Evolutionary conservation across 225 moss, liverwort and hornwort species (phyloP), one percentile per base, ranked within the genome.

Genomic region (Physcomitrellopsis africana): DNA sequence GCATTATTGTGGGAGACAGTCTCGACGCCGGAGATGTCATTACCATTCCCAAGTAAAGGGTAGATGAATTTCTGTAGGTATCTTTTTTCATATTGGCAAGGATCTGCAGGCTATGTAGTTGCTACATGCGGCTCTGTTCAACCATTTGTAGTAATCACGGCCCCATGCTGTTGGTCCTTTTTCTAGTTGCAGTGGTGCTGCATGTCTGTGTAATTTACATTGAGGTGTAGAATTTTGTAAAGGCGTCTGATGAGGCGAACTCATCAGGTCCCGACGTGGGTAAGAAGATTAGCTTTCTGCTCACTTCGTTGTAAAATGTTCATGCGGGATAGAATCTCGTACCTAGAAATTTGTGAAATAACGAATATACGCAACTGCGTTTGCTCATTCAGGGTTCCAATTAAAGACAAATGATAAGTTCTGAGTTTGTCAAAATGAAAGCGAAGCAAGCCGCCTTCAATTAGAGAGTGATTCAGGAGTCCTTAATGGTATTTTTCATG

Each of bases 141-240:
- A 62, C 68, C 47, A 72, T 72, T 75, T 70, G 70, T 59, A 75
- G 60, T n/a, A 74, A 41, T 72, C 54, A 51, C 41, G 20, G 56
- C 41, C 74, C 46, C 65, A 55, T 48, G 27, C 62, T 65, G 63
- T 43, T 27, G 22, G 20, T 71, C 26, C 73, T 63, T 44, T 43
- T 43, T 46, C 46, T 68, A 67, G 67, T 27, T 68, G 69, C 63
- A 63, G 69, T 29, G 57, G 37, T 70, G 78, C 69, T 59, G 65
- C 70, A 29, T 68, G 80, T 68, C 53, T 62, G 72, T 70, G 73
- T 80, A 70, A 73, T 59, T 65, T 77, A 73, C 70, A 64, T 83
- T 72, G 67, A 72, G 79, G 66, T 83, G 67, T 76, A 79, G 72
- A 83, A 48, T 60, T 73, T 72, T 72, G 83, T 64, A 48, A 72